phyloP scores from a whole-genome alignment of 768 basidiomycete genomes.

The Mycena latifolia region DNA sequence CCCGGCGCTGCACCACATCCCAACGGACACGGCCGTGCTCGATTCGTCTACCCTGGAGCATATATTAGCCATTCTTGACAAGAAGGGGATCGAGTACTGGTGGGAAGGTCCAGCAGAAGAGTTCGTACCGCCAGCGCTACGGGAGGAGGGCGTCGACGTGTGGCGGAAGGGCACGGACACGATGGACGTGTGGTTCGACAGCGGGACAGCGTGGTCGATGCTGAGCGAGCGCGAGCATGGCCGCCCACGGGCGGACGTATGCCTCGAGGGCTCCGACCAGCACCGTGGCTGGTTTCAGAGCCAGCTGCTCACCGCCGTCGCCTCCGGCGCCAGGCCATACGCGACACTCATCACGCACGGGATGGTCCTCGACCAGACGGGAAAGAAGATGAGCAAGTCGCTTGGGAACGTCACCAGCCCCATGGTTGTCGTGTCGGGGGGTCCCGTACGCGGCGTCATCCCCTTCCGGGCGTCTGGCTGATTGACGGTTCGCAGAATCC shows the following conservation, averaged over 20 bases:
- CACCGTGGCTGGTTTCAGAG: slow-evolving; percentile 99
- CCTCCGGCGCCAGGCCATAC: slow-evolving; percentile 70
- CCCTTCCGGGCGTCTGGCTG: not conserved
- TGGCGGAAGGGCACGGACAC: slow-evolving; percentile 93
- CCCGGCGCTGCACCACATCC: slow-evolving; percentile 81
- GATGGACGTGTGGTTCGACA: slow-evolving; percentile 99
- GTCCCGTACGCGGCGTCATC: slow-evolving; percentile 61
- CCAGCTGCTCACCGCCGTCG: slow-evolving; percentile 86
- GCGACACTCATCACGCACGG: slow-evolving; percentile 92
- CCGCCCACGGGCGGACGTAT: slow-evolving; percentile 79
- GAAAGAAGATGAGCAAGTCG: slow-evolving; percentile 98
- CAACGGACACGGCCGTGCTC: slow-evolving; percentile 75
- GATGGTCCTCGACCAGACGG: slow-evolving; percentile 92
- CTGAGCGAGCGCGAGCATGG: slow-evolving; percentile 53
- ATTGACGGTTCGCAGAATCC: slow-evolving; percentile 58
- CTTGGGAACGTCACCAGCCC: slow-evolving; percentile 93
- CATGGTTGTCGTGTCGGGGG: slow-evolving; percentile 82
- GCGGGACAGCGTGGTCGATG: slow-evolving; percentile 94
- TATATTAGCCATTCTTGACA: slow-evolving; percentile 80
- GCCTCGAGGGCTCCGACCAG: slow-evolving; percentile 96
- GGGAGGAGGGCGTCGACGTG: slow-evolving; percentile 56
- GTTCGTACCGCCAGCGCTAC: slow-evolving; percentile 77
- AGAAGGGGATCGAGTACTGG: slow-evolving; percentile 88
- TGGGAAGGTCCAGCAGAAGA: slow-evolving; percentile 89
- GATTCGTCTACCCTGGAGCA: slow-evolving; percentile 74